These are phyloP conservation scores for Rusavskia elegans DNA, from an alignment of 495 filamentous ascomycete genomes.

Conservation along the genomic window DNA sequence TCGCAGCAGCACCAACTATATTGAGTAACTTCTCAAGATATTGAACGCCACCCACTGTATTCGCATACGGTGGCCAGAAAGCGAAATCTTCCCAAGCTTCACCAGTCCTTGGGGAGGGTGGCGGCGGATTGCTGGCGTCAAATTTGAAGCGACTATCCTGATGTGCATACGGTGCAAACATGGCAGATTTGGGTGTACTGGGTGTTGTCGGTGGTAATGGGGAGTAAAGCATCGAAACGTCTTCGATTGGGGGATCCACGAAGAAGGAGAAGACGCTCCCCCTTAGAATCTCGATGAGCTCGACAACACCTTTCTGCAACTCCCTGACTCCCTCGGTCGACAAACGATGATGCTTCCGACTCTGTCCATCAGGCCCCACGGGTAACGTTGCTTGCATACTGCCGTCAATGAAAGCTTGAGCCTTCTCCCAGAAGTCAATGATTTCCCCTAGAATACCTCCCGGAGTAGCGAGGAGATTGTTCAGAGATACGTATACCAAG, in stretches of 20 bases:
- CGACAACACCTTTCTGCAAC: constrained; percentile 60
- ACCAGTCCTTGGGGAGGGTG: constrained; percentile 57
- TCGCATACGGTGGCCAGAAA: constrained; percentile 89
- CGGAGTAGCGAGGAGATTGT: constrained; percentile 47
- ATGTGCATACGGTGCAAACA: constrained; percentile 27
- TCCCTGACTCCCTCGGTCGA: constrained; percentile 51
- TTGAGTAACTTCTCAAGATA: constrained; percentile 70
- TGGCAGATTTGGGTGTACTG: constrained; percentile 35
- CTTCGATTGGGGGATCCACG: constrained; percentile 77
- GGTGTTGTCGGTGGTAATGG: constrained; percentile 62
- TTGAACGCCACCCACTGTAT: constrained; percentile 72
- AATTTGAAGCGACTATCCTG: constrained; percentile 61
- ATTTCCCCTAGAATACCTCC: constrained; percentile 78
- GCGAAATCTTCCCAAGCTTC: constrained; percentile 88
- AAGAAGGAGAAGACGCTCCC: constrained; percentile 69
- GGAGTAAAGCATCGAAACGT: constrained; percentile 70
- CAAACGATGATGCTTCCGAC: constrained; percentile 68
- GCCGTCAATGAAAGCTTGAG: constrained; percentile 78
- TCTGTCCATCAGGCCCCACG: constrained; percentile 68
- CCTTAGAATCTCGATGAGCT: constrained; percentile 67
- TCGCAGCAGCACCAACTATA: constrained; percentile 67
- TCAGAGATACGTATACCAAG: constrained; percentile 55
- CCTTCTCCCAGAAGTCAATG: constrained; percentile 83
- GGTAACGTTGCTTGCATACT: constrained; percentile 70
- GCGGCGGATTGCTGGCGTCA: constrained; percentile 58